Conservation (phyloP, 345 rosid genomes). For the Syzygium grande region DNA sequence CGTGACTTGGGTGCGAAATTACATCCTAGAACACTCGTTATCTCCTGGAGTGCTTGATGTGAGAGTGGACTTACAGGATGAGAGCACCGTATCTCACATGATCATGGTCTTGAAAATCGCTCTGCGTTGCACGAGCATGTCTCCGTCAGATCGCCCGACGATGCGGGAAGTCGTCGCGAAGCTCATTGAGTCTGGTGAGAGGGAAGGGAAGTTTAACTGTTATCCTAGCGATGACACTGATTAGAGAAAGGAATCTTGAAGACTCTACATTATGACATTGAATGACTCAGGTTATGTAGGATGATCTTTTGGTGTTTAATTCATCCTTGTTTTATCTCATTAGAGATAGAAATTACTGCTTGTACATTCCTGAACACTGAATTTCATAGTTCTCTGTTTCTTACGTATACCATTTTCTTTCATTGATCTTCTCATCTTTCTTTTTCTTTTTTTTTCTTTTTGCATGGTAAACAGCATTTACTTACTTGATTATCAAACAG, state of each 20-base stretch:
- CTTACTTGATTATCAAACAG: background rate
- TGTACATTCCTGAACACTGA: background rate
- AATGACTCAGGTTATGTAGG: background rate
- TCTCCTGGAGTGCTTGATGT: constrained; percentile 56
- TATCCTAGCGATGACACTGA: constrained; percentile 6
- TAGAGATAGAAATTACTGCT: background rate
- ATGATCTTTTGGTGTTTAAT: background rate
- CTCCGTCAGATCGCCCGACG: constrained; percentile 56
- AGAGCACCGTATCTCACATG: constrained; percentile 55
- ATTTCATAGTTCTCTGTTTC: background rate
- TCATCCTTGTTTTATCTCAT: background rate
- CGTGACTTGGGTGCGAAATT: constrained; percentile 67
- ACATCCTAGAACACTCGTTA: constrained; percentile 38
- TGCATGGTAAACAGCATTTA: background rate
- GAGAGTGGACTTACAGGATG: constrained; percentile 44
- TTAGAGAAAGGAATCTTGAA: constrained; percentile 2
- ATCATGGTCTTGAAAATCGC: constrained; percentile 65
- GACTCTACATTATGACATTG: background rate
- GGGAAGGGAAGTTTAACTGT: constrained; percentile 18
- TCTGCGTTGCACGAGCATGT: constrained; percentile 55
- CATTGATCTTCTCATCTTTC: background rate
- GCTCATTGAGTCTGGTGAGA: constrained; percentile 59
- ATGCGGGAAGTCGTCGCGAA: constrained; percentile 72
- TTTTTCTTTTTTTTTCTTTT: background rate
- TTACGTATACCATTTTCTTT: background rate